phyloP scores from a whole-genome alignment of 768 basidiomycete genomes.

The Holtermanniella nyarrowii region DNA sequence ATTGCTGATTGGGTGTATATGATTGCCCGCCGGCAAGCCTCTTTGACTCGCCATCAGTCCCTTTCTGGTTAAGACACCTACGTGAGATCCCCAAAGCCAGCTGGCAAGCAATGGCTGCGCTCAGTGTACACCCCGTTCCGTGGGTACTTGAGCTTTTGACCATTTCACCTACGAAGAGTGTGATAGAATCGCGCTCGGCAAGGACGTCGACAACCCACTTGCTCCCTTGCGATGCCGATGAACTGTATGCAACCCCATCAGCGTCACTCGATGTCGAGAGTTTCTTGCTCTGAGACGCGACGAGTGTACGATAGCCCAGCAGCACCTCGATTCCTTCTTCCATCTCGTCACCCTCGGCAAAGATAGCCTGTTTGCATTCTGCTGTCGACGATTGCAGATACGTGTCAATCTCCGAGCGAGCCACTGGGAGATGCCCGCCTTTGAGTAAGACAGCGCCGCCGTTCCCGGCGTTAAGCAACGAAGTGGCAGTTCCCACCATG shows the following conservation, averaged over 20 bases:
- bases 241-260: conserved; percentile 44
- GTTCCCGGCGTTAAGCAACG: conserved; percentile 46
- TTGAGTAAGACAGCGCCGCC: conserved; percentile 62
- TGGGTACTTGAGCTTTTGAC: conserved; percentile 50
- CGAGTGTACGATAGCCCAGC: not conserved
- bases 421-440: conserved; percentile 62
- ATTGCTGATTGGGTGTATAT: conserved; percentile 69
- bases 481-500: conserved; percentile 48
- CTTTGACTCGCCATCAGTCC: conserved; percentile 13
- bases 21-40: conserved; percentile 55
- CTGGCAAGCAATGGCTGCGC: conserved; percentile 60
- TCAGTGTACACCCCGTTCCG: conserved; percentile 88
- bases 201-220: conserved; percentile 34
- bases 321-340: conserved; percentile 27
- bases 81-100: not conserved
- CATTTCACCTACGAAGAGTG: conserved; percentile 19
- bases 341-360: conserved; percentile 26
- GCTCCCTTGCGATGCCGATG: conserved; percentile 44
- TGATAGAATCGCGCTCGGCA: conserved; percentile 5
- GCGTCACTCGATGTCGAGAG: not conserved
- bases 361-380: conserved; percentile 20
- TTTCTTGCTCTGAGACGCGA: not conserved
- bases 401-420: conserved; percentile 45
- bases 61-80: not conserved
- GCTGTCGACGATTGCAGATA: conserved; percentile 51